Evolutionary conservation across 768 basidiomycete genomes (phyloP).

Genomic region (Boletus barrowsii): DNA sequence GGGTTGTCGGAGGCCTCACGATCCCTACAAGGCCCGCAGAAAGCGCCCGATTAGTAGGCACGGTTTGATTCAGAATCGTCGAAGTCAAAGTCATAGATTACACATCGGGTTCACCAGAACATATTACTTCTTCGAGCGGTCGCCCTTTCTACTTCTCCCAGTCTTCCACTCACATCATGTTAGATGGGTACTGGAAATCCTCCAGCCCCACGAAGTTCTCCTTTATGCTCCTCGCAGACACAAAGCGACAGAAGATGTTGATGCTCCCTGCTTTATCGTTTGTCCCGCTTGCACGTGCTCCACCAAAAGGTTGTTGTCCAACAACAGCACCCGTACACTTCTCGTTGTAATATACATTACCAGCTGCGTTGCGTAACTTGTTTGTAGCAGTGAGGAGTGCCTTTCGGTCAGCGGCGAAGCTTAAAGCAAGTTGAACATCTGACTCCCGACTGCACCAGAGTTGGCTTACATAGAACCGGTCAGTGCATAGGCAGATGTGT

Average conservation of each 20-base stretch:
- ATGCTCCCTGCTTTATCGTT: constrained; percentile 97
- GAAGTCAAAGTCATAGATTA: too few relatives aligned
- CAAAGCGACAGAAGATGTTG: constrained; percentile 73
- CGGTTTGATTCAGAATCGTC: too few relatives aligned
- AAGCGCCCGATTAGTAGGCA: too few relatives aligned
- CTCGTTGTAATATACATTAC: constrained; percentile 98
- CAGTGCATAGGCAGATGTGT: constrained; percentile 82
- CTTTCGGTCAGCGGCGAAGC: constrained; percentile 80
- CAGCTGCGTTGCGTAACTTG: constrained; percentile 84
- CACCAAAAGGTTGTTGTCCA: constrained; percentile 98
- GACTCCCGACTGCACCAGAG: not conserved
- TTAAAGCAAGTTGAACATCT: constrained; percentile 30
- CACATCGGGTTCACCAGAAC: too few relatives aligned
- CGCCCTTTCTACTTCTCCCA: too few relatives aligned
- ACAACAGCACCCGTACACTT: constrained; percentile 98
- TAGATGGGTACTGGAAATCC: constrained; percentile 83
- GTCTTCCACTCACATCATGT: constrained; percentile 51
- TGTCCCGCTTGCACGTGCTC: constrained; percentile 88
- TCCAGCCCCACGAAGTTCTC: constrained; percentile 90
- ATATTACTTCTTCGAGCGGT: not conserved
- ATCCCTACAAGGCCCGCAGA: too few relatives aligned
- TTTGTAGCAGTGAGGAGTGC: constrained; percentile 79
- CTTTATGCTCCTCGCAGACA: constrained; percentile 91
- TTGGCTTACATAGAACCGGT: constrained; percentile 87
- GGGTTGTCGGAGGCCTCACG: too few relatives aligned